These are phyloP conservation scores for Xylaria sp. DNA, from an alignment of 2,329 filamentous ascomycete species.

Conservation along the genomic window DNA sequence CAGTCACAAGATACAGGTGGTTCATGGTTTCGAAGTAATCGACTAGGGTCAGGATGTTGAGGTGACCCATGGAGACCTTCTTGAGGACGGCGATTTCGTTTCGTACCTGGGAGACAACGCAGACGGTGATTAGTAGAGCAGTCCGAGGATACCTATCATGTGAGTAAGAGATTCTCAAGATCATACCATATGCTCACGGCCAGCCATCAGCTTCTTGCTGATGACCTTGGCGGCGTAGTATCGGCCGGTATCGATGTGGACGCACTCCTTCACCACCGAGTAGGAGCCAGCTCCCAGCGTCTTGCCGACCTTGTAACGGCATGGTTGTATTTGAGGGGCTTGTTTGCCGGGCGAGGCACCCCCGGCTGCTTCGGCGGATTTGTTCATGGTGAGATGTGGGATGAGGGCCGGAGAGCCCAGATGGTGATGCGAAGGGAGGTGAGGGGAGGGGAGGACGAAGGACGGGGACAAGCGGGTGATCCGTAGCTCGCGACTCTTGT, in stretches of 20 bases:
- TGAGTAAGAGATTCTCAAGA: slow-evolving; percentile 2
- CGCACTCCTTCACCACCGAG: slow-evolving; percentile 97
- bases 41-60: slow-evolving; percentile 94
- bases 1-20: slow-evolving; percentile 96
- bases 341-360: slow-evolving; percentile 30
- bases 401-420: background rate
- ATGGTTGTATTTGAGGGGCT: slow-evolving; percentile 75
- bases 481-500: background rate
- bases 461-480: background rate
- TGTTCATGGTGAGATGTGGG: slow-evolving; percentile 22
- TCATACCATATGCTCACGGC: slow-evolving; percentile 91
- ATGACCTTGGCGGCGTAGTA: slow-evolving; percentile 99
- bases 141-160: background rate
- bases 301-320: slow-evolving; percentile 97
- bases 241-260: slow-evolving; percentile 93
- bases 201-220: slow-evolving; percentile 97
- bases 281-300: slow-evolving; percentile 95
- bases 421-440: background rate
- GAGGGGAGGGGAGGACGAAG: background rate
- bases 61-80: slow-evolving; percentile 97
- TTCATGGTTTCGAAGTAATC: slow-evolving; percentile 99
- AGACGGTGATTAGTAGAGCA: slow-evolving; percentile 2
- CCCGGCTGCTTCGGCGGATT: slow-evolving; percentile 22
- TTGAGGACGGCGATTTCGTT: slow-evolving; percentile 98
- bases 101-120: slow-evolving; percentile 58